Percentiles rank a stretch among this genome's conserved stretches.
These are phyloP conservation scores for Infundibulicybe gibba DNA, from an alignment of 768 basidiomycete species.

Conservation along the genomic window DNA sequence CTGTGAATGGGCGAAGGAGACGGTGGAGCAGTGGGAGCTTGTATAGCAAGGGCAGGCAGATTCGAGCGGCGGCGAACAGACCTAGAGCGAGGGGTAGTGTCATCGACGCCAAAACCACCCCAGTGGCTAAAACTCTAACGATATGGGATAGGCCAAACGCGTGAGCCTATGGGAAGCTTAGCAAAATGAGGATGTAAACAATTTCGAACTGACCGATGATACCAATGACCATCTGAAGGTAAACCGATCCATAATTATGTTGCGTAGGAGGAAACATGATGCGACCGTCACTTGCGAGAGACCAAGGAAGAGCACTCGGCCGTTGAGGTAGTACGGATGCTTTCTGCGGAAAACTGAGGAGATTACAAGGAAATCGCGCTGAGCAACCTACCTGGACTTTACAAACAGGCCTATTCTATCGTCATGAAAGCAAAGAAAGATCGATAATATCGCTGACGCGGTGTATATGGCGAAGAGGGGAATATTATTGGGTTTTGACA, in stretches of 20 bases:
- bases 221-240: slow-evolving; percentile 37
- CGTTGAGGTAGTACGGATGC: slow-evolving; percentile 73
- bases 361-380: not conserved
- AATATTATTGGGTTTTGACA: slow-evolving; percentile 43
- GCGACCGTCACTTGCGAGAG: slow-evolving; percentile 49
- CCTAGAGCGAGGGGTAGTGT: slow-evolving; percentile 33
- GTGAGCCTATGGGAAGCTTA: too few relatives aligned
- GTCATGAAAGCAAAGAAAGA: slow-evolving; percentile 33
- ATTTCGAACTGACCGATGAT: too few relatives aligned
- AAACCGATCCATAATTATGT: slow-evolving; percentile 61
- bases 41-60: slow-evolving; percentile 48
- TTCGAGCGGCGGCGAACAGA: slow-evolving; percentile 45
- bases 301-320: slow-evolving; percentile 57
- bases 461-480: slow-evolving; percentile 44
- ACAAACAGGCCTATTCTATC: slow-evolving; percentile 50
- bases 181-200: too few relatives aligned
- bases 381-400: slow-evolving; percentile 53
- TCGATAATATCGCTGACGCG: slow-evolving; percentile 39
- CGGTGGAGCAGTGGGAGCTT: slow-evolving; percentile 48
- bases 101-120: slow-evolving; percentile 35
- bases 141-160: slow-evolving; percentile 3
- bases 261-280: slow-evolving; percentile 46
- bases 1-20: slow-evolving; percentile 56
- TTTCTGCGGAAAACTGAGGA: slow-evolving; percentile 38
- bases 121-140: slow-evolving; percentile 29